phyloP scores from a whole-genome alignment of 495 filamentous ascomycete genomes.

The Thozetella sp. region DNA sequence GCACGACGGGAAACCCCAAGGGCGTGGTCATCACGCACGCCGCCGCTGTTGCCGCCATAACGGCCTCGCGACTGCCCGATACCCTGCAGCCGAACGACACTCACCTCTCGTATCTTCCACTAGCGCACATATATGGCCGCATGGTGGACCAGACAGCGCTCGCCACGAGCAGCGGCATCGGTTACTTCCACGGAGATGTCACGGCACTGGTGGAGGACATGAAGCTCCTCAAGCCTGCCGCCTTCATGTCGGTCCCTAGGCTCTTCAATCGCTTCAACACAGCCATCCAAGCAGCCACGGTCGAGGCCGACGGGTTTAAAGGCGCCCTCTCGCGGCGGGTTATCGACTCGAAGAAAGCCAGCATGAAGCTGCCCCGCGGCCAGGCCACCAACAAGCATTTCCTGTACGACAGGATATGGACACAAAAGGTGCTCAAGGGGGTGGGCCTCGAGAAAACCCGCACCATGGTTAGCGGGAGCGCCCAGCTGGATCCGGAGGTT shows the following conservation, averaged over 20 bases:
- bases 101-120: slow-evolving; percentile 83
- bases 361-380: slow-evolving; percentile 67
- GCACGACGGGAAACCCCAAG: slow-evolving; percentile 93
- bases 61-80: slow-evolving; percentile 54
- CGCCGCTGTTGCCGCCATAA: slow-evolving; percentile 75
- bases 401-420: slow-evolving; percentile 91
- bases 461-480: slow-evolving; percentile 84
- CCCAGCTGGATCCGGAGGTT: slow-evolving; percentile 84
- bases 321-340: slow-evolving; percentile 81
- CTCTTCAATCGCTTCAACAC: slow-evolving; percentile 90
- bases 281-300: slow-evolving; percentile 74
- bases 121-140: slow-evolving; percentile 93
- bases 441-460: slow-evolving; percentile 76
- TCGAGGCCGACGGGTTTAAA: slow-evolving; percentile 78
- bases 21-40: slow-evolving; percentile 86
- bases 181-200: slow-evolving; percentile 96
- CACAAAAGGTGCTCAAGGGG: slow-evolving; percentile 80
- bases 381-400: slow-evolving; percentile 80
- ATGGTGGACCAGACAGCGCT: slow-evolving; percentile 77
- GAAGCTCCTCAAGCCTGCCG: slow-evolving; percentile 81
- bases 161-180: slow-evolving; percentile 74
- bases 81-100: slow-evolving; percentile 56
- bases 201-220: slow-evolving; percentile 86
- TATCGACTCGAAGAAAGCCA: slow-evolving; percentile 77
- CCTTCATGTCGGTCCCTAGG: slow-evolving; percentile 86